phyloP scores from a whole-genome alignment of 495 filamentous ascomycete genomes.

The Penicillium riverlandense region DNA sequence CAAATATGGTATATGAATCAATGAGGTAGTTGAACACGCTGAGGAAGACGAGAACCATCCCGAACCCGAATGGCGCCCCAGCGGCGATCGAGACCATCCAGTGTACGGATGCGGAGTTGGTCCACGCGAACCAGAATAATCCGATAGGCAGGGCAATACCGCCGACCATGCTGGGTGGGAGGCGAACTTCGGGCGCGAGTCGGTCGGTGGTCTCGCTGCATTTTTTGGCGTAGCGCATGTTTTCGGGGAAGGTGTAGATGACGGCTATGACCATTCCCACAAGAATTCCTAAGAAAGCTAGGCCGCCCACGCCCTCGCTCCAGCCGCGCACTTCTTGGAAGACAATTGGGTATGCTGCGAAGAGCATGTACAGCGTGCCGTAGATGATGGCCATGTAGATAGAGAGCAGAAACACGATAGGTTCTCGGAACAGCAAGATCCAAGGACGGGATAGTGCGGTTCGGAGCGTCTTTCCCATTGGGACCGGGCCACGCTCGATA shows the following conservation, averaged over 20 bases:
- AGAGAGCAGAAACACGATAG: conserved; percentile 52
- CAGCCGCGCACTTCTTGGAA: conserved; percentile 67
- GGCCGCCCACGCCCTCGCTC: conserved; percentile 57
- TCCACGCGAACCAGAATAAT: conserved; percentile 60
- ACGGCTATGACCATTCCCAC: conserved; percentile 65
- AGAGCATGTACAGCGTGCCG: conserved; percentile 69
- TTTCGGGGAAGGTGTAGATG: conserved; percentile 30
- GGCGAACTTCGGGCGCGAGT: conserved; percentile 33
- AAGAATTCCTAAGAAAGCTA: conserved; percentile 69
- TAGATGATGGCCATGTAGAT: conserved; percentile 67
- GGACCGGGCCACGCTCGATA: conserved; percentile 20
- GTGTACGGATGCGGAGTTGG: conserved; percentile 57
- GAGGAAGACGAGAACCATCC: conserved; percentile 64
- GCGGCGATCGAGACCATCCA: conserved; percentile 56
- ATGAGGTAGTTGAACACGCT: conserved; percentile 67
- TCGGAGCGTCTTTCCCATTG: conserved; percentile 21
- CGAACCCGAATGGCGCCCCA: conserved; percentile 60
- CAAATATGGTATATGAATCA: conserved; percentile 67
- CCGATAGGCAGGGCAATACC: conserved; percentile 33
- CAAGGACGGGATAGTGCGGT: conserved; percentile 34
- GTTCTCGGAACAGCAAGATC: conserved; percentile 34
- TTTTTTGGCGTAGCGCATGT: conserved; percentile 29
- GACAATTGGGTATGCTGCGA: conserved; percentile 69
- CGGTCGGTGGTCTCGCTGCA: conserved; percentile 21
- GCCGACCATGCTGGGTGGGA: conserved; percentile 33